Conservation (phyloP, 768 basidiomycete species). For the Lactifluus rugatus region DNA sequence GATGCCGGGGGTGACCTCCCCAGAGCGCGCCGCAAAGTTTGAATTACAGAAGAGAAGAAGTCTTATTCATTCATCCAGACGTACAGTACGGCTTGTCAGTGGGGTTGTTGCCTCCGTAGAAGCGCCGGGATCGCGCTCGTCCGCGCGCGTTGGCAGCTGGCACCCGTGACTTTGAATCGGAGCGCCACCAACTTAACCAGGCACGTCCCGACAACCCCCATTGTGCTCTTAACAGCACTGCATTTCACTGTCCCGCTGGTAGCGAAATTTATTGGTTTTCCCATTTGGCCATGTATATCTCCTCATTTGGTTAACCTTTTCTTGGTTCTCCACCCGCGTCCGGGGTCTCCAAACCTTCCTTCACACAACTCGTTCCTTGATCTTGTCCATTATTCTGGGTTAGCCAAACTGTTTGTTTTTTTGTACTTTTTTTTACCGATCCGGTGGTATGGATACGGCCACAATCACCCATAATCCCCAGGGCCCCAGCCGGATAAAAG, state of each 20-base stretch:
- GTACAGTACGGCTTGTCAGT: neutral
- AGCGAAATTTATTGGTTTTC: slow-evolving; percentile 1
- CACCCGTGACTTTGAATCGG: slow-evolving; percentile 7
- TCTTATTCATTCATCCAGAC: neutral
- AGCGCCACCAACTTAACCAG: slow-evolving; percentile 6
- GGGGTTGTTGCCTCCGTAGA: neutral
- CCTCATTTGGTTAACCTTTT: slow-evolving; percentile 14
- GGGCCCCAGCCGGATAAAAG: slow-evolving; percentile 11
- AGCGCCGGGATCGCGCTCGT: slow-evolving; percentile 5
- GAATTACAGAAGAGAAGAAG: neutral
- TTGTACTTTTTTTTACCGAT: neutral
- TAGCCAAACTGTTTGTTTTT: neutral
- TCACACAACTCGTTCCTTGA: slow-evolving; percentile 8
- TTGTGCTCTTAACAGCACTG: slow-evolving; percentile 1
- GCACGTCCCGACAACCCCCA: neutral
- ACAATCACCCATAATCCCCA: slow-evolving; percentile 9
- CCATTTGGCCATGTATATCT: slow-evolving; percentile 1
- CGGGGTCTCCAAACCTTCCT: slow-evolving; percentile 13
- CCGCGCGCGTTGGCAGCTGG: neutral
- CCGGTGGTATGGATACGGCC: slow-evolving; percentile 7
- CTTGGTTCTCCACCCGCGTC: slow-evolving; percentile 5
- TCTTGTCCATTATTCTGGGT: slow-evolving; percentile 10
- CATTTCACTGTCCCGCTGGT: neutral
- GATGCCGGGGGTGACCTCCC: neutral
- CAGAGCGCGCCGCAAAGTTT: neutral